These are phyloP conservation scores for Trichoderma sp. DNA, from an alignment of 2,329 filamentous ascomycete genomes.

Conservation along the genomic window DNA sequence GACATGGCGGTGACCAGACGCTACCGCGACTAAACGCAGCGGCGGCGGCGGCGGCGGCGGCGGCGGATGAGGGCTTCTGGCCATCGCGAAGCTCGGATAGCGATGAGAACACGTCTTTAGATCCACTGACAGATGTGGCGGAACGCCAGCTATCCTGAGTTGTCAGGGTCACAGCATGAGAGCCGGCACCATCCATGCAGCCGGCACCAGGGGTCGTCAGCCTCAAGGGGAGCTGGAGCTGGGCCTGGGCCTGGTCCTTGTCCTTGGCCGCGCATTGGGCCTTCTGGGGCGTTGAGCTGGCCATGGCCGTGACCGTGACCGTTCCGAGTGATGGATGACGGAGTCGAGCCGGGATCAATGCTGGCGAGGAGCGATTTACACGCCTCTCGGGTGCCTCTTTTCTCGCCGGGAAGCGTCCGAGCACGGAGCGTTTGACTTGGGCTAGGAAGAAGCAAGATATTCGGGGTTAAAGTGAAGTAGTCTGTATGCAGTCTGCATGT, in stretches of 20 bases:
- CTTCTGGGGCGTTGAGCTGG: constrained; percentile 37
- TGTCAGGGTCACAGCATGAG: constrained; percentile 29
- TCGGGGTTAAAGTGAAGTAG: neutral
- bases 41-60: neutral
- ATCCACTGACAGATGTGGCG: constrained; percentile 19
- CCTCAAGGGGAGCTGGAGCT: constrained; percentile 42
- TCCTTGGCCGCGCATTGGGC: constrained; percentile 37
- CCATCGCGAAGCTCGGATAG: constrained; percentile 6
- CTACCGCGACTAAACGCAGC: neutral
- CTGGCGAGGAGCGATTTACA: constrained; percentile 2
- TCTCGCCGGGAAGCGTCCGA: neutral
- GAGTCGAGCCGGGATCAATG: neutral
- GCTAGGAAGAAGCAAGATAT: neutral
- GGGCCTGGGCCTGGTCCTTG: constrained; percentile 25
- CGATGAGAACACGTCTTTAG: constrained; percentile 13
- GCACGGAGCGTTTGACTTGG: neutral
- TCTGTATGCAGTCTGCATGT: constrained; percentile 4
- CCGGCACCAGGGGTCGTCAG: constrained; percentile 11
- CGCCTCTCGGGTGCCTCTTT: constrained; percentile 6
- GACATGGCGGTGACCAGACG: constrained; percentile 31
- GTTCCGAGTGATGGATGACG: constrained; percentile 8
- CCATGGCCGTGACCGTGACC: constrained; percentile 25
- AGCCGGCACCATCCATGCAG: constrained; percentile 31
- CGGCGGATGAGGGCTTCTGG: neutral
- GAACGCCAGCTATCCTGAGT: constrained; percentile 31